phyloP scores from a whole-genome alignment of 1,284 basidiomycete genomes.

The Boletellus deceptivus region DNA sequence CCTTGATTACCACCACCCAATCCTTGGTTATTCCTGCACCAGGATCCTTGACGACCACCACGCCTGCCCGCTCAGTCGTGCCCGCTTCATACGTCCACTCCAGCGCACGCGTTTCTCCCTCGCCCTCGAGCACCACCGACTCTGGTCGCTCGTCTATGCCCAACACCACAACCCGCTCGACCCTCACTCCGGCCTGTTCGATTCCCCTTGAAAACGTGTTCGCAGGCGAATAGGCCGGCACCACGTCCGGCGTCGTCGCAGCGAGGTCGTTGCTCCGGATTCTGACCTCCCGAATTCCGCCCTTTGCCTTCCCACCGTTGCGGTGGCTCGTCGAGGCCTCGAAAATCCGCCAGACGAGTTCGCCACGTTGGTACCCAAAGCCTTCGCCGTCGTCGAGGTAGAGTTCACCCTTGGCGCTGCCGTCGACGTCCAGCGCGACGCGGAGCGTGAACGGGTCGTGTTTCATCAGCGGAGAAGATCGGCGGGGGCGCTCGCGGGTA shows the following conservation, averaged over 20 bases:
- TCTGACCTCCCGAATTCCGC: conserved; percentile 39
- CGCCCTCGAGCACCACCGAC: conserved; percentile 51
- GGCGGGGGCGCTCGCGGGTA: conserved; percentile 82
- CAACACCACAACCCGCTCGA: conserved; percentile 80
- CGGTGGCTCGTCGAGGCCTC: conserved; percentile 44
- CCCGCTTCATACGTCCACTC: conserved; percentile 25
- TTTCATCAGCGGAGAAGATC: conserved; percentile 87
- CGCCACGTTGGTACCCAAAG: conserved; percentile 74
- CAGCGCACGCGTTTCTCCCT: conserved; percentile 49
- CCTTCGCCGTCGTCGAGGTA: conserved; percentile 96
- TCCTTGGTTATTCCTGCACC: conserved; percentile 61
- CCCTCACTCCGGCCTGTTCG: conserved; percentile 52
- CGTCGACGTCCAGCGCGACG: conserved; percentile 71
- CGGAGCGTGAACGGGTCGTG: conserved; percentile 92
- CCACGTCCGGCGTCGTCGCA: conserved; percentile 45
- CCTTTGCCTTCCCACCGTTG: conserved; percentile 5
- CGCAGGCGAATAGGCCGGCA: conserved; percentile 47
- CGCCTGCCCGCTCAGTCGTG: conserved; percentile 58
- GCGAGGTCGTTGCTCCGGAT: conserved; percentile 60
- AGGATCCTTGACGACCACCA: conserved; percentile 79
- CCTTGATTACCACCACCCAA: conserved; percentile 63
- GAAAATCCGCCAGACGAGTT: conserved; percentile 83
- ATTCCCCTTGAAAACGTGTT: conserved; percentile 75
- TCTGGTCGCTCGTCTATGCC: conserved; percentile 67
- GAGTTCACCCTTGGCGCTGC: conserved; percentile 76